These are phyloP conservation scores for Cetraspora pellucida DNA, from an alignment of 192 early-diverging fungal genomes.

Conservation along the genomic window DNA sequence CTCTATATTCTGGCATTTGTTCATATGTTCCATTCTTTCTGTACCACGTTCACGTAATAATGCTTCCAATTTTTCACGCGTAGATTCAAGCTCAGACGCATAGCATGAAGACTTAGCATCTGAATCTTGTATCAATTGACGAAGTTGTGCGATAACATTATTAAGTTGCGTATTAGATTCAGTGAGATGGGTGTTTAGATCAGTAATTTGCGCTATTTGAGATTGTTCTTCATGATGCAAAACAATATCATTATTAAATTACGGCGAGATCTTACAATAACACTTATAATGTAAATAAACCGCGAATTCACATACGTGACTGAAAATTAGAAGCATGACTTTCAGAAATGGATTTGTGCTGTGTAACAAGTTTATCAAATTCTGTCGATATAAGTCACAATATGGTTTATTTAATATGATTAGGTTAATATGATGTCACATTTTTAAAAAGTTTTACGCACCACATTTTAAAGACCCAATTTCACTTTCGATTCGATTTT, in stretches of 20 bases:
- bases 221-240: neutral
- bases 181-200: neutral
- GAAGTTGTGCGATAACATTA: neutral
- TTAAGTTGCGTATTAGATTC: neutral
- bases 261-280: neutral
- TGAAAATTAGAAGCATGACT: neutral
- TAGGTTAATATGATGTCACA: neutral
- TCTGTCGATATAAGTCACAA: neutral
- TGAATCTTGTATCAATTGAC: neutral
- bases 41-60: neutral
- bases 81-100: neutral
- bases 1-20: conserved; percentile 9
- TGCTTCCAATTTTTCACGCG: neutral
- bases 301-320: neutral
- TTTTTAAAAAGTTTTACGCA: neutral
- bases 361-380: neutral
- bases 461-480: conserved; percentile 12
- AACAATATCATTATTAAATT: neutral
- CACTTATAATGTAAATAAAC: neutral
- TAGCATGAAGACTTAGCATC: neutral
- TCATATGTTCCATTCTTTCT: neutral
- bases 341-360: neutral
- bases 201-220: neutral
- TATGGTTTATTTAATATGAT: neutral
- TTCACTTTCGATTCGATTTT: conserved; percentile 19